Percentiles rank a stretch among this genome's conserved stretches.
These are phyloP conservation scores for Eleusine coracana DNA, from an alignment of 176 grass and related monocot species.

Conservation along the genomic window DNA sequence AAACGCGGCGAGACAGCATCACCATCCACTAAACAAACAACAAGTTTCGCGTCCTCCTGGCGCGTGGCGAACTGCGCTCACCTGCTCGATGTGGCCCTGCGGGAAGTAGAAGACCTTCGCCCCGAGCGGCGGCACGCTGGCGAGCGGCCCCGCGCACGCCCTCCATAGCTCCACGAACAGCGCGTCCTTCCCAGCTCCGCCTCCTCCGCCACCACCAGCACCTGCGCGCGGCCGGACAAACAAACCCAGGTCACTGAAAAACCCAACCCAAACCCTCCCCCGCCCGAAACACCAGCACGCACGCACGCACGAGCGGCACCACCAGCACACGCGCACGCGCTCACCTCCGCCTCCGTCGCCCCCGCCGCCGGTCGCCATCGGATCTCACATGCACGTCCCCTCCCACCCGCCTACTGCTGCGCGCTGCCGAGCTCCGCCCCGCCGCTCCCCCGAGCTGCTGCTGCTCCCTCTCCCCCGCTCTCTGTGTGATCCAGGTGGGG, in stretches of 20 bases:
- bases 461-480: background rate
- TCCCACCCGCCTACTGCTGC: no score
- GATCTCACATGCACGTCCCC: background rate
- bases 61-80: background rate
- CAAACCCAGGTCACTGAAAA: constrained; percentile 7
- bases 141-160: constrained; percentile 86
- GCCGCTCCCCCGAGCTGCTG: no score
- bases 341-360: background rate
- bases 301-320: background rate
- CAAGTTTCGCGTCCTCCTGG: background rate
- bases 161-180: constrained; percentile 83
- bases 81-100: constrained; percentile 95
- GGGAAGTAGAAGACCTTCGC: constrained; percentile 91
- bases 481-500: background rate
- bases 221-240: constrained; percentile 9
- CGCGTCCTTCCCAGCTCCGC: constrained; percentile 41
- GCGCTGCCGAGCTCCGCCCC: background rate
- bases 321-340: background rate
- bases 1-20: background rate
- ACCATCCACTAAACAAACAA: background rate
- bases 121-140: constrained; percentile 60
- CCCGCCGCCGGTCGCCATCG: background rate
- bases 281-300: no score
- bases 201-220: background rate
- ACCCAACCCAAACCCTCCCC: background rate